A percentile compares a stretch with the other conserved stretches of the same genome.
Evolutionary conservation across 2,329 filamentous ascomycete genomes (phyloP).

Genomic region (Pyricularia sp.): DNA sequence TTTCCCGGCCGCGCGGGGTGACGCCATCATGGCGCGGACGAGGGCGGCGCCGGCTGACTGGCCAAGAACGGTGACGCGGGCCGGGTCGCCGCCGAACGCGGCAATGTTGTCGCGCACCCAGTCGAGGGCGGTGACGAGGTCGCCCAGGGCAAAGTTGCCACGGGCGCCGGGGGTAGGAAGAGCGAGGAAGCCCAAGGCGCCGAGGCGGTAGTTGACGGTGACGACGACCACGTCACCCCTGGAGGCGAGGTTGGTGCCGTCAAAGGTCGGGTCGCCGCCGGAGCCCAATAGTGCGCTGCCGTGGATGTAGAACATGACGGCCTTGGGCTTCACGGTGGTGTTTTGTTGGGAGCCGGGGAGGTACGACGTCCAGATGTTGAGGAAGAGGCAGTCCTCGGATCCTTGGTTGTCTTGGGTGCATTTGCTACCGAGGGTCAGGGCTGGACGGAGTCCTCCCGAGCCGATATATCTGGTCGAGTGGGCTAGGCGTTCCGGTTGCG

Average conservation of each 20-base stretch:
- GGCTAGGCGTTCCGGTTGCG: slow-evolving; percentile 32
- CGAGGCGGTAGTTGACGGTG: slow-evolving; percentile 49
- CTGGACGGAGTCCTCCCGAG: slow-evolving; percentile 20
- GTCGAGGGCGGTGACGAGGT: slow-evolving; percentile 38
- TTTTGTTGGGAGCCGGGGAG: slow-evolving; percentile 19
- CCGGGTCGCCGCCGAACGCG: slow-evolving; percentile 47
- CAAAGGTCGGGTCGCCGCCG: slow-evolving; percentile 26
- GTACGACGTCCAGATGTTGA: slow-evolving; percentile 35
- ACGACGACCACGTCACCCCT: slow-evolving; percentile 53
- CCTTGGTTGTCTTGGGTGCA: slow-evolving; percentile 29
- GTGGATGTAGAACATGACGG: slow-evolving; percentile 29
- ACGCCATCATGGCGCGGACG: slow-evolving; percentile 38
- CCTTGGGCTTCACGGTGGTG: slow-evolving; percentile 17
- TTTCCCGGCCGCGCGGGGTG: slow-evolving; percentile 34
- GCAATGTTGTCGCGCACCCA: slow-evolving; percentile 42
- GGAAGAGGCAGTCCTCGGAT: slow-evolving; percentile 35
- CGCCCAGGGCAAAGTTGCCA: slow-evolving; percentile 39
- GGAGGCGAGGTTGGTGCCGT: slow-evolving; percentile 47
- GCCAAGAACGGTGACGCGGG: slow-evolving; percentile 46
- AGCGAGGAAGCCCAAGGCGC: slow-evolving; percentile 48
- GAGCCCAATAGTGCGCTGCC: slow-evolving; percentile 48
- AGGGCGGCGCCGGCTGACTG: slow-evolving; percentile 43
- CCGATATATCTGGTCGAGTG: slow-evolving; percentile 30
- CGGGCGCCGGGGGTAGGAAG: slow-evolving; percentile 33
- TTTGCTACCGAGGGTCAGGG: slow-evolving; percentile 23